phyloP scores from a whole-genome alignment of 164 flowering plant genomes.

The Tetrastigma voinierianum region DNA sequence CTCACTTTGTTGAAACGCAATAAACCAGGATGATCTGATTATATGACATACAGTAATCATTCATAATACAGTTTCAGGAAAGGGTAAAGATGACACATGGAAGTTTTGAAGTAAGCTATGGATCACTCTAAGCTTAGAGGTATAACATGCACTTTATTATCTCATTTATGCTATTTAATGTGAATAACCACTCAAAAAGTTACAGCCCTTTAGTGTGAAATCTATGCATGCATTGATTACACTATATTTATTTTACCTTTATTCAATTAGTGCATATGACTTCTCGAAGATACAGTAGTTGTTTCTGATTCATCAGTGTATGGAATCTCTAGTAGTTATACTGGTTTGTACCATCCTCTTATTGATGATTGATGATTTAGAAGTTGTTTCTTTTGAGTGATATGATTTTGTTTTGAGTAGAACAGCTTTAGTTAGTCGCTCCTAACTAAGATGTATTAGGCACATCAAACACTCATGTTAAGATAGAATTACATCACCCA shows the following conservation, averaged over 20 bases:
- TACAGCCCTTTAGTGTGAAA: neutral
- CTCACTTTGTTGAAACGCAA: slow-evolving; percentile 75
- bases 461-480: no score
- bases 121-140: slow-evolving; percentile 88
- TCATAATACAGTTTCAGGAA: slow-evolving; percentile 83
- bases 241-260: no score
- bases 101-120: slow-evolving; percentile 87
- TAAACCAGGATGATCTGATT: slow-evolving; percentile 76
- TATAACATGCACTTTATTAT: slow-evolving; percentile 33
- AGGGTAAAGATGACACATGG: slow-evolving; percentile 84
- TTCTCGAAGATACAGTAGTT: no score
- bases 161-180: slow-evolving; percentile 5
- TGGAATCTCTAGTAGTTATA: neutral
- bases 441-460: no score
- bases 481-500: no score
- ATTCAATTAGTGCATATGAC: neutral
- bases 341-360: neutral
- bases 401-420: neutral
- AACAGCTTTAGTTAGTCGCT: no score
- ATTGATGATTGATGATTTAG: neutral
- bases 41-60: slow-evolving; percentile 85
- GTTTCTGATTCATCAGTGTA: neutral
- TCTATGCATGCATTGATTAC: neutral
- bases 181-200: neutral
- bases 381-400: neutral